phyloP scores from a whole-genome alignment of 192 early-diverging fungal genomes.

The Coemansia sp. region DNA sequence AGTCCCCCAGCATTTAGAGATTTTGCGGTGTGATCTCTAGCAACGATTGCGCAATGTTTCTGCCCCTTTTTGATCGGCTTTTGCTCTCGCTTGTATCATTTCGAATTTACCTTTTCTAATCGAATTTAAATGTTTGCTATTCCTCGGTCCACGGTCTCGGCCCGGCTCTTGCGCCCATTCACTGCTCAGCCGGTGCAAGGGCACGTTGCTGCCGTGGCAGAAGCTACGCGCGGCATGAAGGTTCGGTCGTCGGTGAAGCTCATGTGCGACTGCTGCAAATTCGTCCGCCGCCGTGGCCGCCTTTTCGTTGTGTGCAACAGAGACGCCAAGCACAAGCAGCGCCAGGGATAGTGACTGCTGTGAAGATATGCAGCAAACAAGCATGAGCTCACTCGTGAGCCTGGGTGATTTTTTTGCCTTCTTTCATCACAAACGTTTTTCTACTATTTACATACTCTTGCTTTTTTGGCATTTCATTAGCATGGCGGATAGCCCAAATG shows the following conservation, averaged over 20 bases:
- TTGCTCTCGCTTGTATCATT: no score
- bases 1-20: no score
- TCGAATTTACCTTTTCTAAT: no score
- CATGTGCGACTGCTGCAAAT: constrained; percentile 87
- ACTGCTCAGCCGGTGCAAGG: constrained; percentile 18
- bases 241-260: constrained; percentile 85
- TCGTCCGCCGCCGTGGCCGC: constrained; percentile 77
- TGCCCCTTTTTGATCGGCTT: no score
- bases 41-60: no score
- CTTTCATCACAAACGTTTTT: no score
- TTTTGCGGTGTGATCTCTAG: no score
- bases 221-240: constrained; percentile 70
- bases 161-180: constrained; percentile 32
- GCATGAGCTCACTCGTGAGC: no score
- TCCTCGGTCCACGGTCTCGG: constrained; percentile 23
- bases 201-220: neutral
- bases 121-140: constrained; percentile 24
- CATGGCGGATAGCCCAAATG: no score
- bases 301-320: constrained; percentile 87
- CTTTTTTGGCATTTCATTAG: no score
- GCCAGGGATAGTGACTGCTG: constrained; percentile 46
- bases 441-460: no score
- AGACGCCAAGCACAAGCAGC: constrained; percentile 94
- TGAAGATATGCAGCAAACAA: neutral
- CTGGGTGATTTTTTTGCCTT: no score